Evolutionary conservation across 257 asterid species (phyloP).

Genomic region (Schizonepeta tenuifolia): DNA sequence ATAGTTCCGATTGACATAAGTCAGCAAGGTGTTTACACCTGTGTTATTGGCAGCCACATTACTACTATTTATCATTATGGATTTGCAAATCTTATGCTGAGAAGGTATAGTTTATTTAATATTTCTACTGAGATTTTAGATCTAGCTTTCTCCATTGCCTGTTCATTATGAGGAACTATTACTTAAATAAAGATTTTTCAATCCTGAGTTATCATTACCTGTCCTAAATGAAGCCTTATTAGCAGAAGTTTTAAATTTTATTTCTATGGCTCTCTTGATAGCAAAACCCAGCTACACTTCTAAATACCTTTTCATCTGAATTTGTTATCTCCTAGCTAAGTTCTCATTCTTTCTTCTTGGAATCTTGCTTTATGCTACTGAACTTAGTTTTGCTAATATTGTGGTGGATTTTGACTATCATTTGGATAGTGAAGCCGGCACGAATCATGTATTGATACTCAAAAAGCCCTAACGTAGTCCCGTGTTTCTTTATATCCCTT

Average conservation of each 20-base stretch:
- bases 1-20: conserved; percentile 80
- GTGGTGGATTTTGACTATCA: neutral
- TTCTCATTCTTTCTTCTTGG: neutral
- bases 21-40: conserved; percentile 87
- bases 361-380: neutral
- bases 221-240: neutral
- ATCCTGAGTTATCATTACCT: neutral
- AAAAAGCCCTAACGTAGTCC: neutral
- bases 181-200: neutral
- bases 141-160: neutral
- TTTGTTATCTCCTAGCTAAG: neutral
- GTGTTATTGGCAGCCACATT: conserved; percentile 93
- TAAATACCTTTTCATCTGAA: neutral
- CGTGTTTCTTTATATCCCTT: neutral
- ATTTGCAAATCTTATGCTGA: conserved; percentile 92
- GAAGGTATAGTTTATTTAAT: conserved; percentile 51
- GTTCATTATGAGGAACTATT: neutral
- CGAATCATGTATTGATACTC: neutral
- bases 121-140: neutral
- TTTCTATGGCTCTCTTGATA: neutral
- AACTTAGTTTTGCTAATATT: too few relatives aligned
- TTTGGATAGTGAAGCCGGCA: neutral
- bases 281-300: neutral
- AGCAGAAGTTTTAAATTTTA: neutral
- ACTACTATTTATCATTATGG: conserved; percentile 89